phyloP scores from a whole-genome alignment of 2,329 filamentous ascomycete species.

The Aspergillus felis region DNA sequence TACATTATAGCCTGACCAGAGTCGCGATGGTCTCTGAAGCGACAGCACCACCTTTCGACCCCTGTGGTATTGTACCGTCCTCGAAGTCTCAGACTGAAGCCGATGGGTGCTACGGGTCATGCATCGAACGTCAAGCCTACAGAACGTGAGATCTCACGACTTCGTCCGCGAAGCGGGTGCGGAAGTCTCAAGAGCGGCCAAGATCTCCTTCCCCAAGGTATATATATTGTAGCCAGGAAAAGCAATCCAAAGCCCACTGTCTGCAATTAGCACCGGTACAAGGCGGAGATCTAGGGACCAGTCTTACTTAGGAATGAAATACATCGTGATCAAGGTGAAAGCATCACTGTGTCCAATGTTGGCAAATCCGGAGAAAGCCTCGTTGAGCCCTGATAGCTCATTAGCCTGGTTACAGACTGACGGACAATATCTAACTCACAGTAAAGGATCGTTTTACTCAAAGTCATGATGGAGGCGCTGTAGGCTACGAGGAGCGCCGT shows the following conservation, averaged over 20 bases:
- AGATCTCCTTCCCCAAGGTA: constrained; percentile 57
- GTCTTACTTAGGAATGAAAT: constrained; percentile 64
- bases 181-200: constrained; percentile 51
- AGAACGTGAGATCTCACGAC: constrained; percentile 13
- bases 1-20: background rate
- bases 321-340: constrained; percentile 53
- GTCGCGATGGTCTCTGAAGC: background rate
- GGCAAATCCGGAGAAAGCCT: constrained; percentile 57
- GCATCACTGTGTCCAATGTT: constrained; percentile 61
- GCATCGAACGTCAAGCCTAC: background rate
- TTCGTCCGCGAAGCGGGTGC: constrained; percentile 28
- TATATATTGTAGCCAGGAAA: constrained; percentile 61
- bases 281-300: background rate
- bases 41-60: background rate
- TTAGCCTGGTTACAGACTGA: background rate
- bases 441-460: constrained; percentile 66
- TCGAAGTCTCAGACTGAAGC: background rate
- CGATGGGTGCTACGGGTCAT: background rate
- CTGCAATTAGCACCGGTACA: constrained; percentile 12
- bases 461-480: constrained; percentile 58
- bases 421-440: constrained; percentile 44
- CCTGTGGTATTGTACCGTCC: background rate
- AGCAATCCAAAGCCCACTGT: constrained; percentile 61
- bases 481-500: constrained; percentile 58
- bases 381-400: constrained; percentile 48